Conservation (phyloP, 805 yeast species). For the Blastobotrys robertii region DNA sequence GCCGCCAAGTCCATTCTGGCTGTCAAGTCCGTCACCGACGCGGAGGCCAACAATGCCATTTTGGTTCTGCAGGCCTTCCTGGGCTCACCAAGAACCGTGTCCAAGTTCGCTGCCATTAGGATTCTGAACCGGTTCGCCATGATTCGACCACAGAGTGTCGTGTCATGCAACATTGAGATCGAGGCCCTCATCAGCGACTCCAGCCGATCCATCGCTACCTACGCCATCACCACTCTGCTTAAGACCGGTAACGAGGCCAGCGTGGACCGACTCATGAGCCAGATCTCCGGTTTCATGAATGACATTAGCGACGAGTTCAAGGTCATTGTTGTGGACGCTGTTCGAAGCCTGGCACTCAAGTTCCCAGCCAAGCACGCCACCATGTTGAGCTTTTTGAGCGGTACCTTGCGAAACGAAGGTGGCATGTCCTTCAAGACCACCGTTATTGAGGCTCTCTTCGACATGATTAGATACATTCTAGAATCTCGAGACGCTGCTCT, state of each 20-base stretch:
- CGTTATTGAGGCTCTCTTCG: slow-evolving; percentile 87
- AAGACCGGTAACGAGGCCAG: slow-evolving; percentile 88
- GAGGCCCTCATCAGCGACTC: slow-evolving; percentile 81
- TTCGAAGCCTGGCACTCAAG: slow-evolving; percentile 81
- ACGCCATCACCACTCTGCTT: slow-evolving; percentile 90
- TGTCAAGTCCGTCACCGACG: slow-evolving; percentile 47
- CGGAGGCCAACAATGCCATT: slow-evolving; percentile 55
- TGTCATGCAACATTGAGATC: slow-evolving; percentile 69
- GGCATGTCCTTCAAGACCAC: slow-evolving; percentile 75
- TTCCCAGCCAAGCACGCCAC: slow-evolving; percentile 86
- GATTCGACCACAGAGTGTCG: slow-evolving; percentile 64
- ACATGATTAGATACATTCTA: slow-evolving; percentile 79
- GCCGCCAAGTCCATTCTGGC: slow-evolving; percentile 68
- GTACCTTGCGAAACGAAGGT: slow-evolving; percentile 83
- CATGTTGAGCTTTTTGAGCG: slow-evolving; percentile 73
- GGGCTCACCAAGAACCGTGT: slow-evolving; percentile 79
- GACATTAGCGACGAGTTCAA: slow-evolving; percentile 95
- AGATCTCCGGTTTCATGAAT: slow-evolving; percentile 79
- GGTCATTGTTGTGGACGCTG: slow-evolving; percentile 89
- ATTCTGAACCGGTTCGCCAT: slow-evolving; percentile 77
- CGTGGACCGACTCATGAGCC: slow-evolving; percentile 81
- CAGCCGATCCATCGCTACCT: slow-evolving; percentile 87
- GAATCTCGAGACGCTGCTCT: slow-evolving; percentile 73
- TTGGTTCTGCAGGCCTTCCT: slow-evolving; percentile 65
- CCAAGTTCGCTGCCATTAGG: slow-evolving; percentile 90